phyloP scores from a whole-genome alignment of 768 basidiomycete species.

The Leccinum broughii region DNA sequence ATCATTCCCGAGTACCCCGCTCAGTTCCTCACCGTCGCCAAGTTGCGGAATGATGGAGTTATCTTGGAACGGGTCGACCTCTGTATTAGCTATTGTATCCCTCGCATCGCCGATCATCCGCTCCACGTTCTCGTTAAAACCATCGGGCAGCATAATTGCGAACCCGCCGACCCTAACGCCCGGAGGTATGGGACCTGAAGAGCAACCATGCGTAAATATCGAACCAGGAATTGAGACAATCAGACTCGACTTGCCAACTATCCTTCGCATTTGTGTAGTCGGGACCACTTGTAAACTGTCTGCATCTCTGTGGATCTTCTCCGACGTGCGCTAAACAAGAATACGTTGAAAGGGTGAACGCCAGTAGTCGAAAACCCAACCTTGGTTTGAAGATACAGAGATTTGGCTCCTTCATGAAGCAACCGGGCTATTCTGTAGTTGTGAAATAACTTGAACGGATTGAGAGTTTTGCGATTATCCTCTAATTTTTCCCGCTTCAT shows the following conservation, averaged over 20 bases:
- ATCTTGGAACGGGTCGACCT: slow-evolving; percentile 3
- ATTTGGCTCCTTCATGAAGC: too few relatives aligned
- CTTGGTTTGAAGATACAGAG: too few relatives aligned
- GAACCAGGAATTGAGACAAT: background rate
- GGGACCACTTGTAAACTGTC: slow-evolving; percentile 4
- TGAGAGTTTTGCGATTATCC: too few relatives aligned
- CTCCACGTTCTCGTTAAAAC: background rate
- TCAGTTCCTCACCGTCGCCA: slow-evolving; percentile 2
- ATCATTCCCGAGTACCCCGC: background rate
- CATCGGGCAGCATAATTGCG: background rate
- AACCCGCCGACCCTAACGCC: background rate
- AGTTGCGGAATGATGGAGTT: background rate
- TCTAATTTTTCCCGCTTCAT: too few relatives aligned
- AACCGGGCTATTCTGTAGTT: too few relatives aligned
- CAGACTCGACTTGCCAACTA: background rate
- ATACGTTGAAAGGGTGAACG: too few relatives aligned
- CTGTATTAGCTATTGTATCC: background rate
- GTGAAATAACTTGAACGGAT: too few relatives aligned
- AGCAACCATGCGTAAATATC: slow-evolving; percentile 1
- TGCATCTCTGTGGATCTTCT: too few relatives aligned
- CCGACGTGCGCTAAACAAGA: too few relatives aligned
- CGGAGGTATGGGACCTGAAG: background rate
- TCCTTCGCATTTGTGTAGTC: background rate
- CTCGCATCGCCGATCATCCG: slow-evolving; percentile 1
- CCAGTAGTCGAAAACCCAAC: too few relatives aligned